Evolutionary conservation across 257 asterid genomes (phyloP).

Genomic region (Jacaranda copaia): DNA sequence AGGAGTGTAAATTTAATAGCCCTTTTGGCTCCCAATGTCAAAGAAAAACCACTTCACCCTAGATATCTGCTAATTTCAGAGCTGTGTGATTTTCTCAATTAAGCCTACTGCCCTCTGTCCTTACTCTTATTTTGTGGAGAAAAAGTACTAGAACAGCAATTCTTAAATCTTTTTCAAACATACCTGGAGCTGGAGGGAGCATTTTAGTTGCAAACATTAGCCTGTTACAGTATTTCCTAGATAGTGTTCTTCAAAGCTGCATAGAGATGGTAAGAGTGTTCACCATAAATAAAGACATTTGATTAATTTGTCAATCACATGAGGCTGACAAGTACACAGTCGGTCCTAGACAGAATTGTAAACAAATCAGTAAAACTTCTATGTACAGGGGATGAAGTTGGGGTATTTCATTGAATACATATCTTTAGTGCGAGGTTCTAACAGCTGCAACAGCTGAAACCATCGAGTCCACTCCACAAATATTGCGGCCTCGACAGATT

Average conservation of each 20-base stretch:
- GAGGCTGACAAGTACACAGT: neutral
- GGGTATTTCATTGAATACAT: neutral
- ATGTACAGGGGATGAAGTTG: slow-evolving; percentile 38
- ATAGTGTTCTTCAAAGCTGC: too few species aligned
- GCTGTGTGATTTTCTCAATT: too few species aligned
- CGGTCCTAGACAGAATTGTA: slow-evolving; percentile 11
- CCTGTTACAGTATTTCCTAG: too few species aligned
- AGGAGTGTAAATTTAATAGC: too few species aligned
- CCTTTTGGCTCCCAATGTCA: too few species aligned
- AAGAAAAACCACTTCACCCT: too few species aligned
- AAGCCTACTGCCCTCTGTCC: too few species aligned
- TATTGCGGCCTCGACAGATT: slow-evolving; percentile 70
- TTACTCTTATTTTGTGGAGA: too few species aligned
- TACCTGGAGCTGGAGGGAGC: slow-evolving; percentile 9
- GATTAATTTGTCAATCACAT: slow-evolving; percentile 1
- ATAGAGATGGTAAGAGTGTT: neutral
- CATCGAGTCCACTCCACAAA: slow-evolving; percentile 92
- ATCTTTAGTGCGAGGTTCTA: slow-evolving; percentile 36
- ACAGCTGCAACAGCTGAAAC: slow-evolving; percentile 90
- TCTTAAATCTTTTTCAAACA: neutral
- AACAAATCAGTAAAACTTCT: slow-evolving; percentile 32
- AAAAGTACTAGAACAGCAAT: too few species aligned
- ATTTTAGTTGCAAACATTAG: too few species aligned
- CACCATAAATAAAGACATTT: slow-evolving; percentile 28
- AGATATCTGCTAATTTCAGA: too few species aligned